Conservation (phyloP, 2,329 filamentous ascomycete species). For the Phoma herbarum region DNA sequence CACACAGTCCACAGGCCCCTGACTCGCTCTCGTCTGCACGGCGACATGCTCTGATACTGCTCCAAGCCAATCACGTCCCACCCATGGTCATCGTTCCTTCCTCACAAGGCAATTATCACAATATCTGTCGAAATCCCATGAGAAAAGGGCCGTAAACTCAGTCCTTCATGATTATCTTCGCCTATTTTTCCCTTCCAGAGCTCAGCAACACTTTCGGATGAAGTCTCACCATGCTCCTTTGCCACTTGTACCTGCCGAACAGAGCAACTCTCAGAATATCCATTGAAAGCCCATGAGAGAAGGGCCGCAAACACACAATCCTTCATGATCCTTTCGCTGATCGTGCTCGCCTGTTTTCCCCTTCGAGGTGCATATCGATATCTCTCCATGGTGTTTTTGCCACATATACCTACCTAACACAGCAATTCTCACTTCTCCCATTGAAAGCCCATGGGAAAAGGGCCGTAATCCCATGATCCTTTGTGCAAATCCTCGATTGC, state of each 20-base stretch:
- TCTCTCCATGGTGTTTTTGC: neutral
- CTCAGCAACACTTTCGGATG: too few relatives aligned
- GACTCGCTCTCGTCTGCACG: neutral
- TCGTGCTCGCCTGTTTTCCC: neutral
- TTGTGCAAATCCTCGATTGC: neutral
- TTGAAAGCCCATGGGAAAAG: neutral
- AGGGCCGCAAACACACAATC: constrained; percentile 5
- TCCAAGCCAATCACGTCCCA: neutral
- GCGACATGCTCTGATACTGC: neutral
- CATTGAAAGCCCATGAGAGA: constrained; percentile 1
- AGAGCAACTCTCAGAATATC: neutral
- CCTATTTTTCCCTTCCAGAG: neutral
- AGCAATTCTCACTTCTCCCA: neutral
- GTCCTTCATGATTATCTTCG: neutral
- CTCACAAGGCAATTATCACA: neutral
- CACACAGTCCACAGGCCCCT: neutral
- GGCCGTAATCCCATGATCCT: neutral
- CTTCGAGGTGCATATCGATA: neutral
- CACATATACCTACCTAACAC: neutral
- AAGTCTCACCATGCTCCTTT: neutral
- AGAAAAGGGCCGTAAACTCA: neutral
- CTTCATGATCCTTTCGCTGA: neutral
- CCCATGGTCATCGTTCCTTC: neutral
- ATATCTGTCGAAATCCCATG: neutral
- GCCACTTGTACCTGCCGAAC: neutral